Evolutionary conservation across 805 yeast genomes (phyloP), one percentile per base, ranked within the genome.

Genomic region (Metahyphopichia silvanorum): DNA sequence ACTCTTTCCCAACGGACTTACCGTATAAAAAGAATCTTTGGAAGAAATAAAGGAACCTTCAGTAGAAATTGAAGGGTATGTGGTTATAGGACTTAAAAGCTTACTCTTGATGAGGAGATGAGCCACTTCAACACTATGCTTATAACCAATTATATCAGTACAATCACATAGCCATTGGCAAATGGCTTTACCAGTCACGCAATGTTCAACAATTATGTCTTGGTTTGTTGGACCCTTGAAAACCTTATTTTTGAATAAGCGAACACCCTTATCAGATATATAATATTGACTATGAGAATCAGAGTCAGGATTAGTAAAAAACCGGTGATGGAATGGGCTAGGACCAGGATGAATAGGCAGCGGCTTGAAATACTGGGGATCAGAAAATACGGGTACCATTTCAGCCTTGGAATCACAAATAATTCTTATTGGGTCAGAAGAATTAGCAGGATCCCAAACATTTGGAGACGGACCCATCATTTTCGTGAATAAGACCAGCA

Each of bases 111-210:
- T 40, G 36, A 84, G 71, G 9, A 76, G 48, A 4, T 69, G 63
- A 1, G 80, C 76, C 9, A 82, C 56, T 15, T 70, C 70, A 0
- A 63, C 49, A 0, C 86, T 82, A 37, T 77, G 85, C 9, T 61
- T 59, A 0, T 57, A 50, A 32, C 69, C 69, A 43, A 79, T 53
- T 1, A 81, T 64, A 47, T 86, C 93, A 1, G 96, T 84, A 49
- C 96, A 88, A 42, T 91, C 98, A 76, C 82, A 70, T 5, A 91
- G 49, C 95, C 96, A 91, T 49, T 88, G 96, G 57, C 79, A 72
- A 0, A 82, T 63, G 0, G 93, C 82, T 45, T 83, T 83, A 0
- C 96, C 94, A 2, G 84, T 71, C 40, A 86, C 69, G 33, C 78
- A 71, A 44, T 68, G 70, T n/a, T 66, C 59, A 2, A 70, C 48